Conservation (phyloP, 495 filamentous ascomycete genomes). For the Polyplosphaeria fusca region DNA sequence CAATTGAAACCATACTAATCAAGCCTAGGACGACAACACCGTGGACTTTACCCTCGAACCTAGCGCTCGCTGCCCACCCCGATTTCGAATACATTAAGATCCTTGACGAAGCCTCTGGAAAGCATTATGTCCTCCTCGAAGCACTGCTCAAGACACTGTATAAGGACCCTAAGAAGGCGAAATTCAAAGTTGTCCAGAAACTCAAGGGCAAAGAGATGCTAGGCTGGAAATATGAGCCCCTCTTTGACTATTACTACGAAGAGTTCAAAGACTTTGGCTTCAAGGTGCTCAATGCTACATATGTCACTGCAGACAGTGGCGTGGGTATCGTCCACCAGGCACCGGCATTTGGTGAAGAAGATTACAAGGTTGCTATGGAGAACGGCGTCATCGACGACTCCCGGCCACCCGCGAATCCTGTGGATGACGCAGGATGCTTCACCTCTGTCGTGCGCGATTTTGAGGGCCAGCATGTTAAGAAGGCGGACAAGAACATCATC, state of each 20-base stretch:
- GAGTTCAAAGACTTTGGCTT: conserved; percentile 88
- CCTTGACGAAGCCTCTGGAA: conserved; percentile 72
- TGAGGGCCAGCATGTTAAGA: conserved; percentile 86
- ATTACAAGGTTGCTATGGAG: conserved; percentile 81
- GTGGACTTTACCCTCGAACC: conserved; percentile 90
- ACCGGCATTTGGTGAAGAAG: conserved; percentile 93
- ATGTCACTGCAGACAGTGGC: conserved; percentile 90
- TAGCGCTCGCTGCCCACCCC: conserved; percentile 75
- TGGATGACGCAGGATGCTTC: conserved; percentile 78
- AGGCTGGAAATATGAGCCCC: conserved; percentile 87
- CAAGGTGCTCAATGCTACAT: conserved; percentile 77
- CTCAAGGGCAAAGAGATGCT: conserved; percentile 83
- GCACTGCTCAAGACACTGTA: conserved; percentile 81
- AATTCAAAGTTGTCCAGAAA: conserved; percentile 81
- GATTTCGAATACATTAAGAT: conserved; percentile 95
- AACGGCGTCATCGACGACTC: conserved; percentile 72
- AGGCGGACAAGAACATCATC: conserved; percentile 91
- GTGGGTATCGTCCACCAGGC: conserved; percentile 95
- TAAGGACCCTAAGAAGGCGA: conserved; percentile 96
- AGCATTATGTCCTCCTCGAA: conserved; percentile 85
- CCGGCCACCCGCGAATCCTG: conserved; percentile 82
- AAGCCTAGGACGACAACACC: conserved; percentile 98
- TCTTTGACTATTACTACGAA: conserved; percentile 91
- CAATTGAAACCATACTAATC: background rate
- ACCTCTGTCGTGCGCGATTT: conserved; percentile 81